Evolutionary conservation across 1,139 yeast genomes (phyloP).

Genomic region (Debaryomyces udenii): DNA sequence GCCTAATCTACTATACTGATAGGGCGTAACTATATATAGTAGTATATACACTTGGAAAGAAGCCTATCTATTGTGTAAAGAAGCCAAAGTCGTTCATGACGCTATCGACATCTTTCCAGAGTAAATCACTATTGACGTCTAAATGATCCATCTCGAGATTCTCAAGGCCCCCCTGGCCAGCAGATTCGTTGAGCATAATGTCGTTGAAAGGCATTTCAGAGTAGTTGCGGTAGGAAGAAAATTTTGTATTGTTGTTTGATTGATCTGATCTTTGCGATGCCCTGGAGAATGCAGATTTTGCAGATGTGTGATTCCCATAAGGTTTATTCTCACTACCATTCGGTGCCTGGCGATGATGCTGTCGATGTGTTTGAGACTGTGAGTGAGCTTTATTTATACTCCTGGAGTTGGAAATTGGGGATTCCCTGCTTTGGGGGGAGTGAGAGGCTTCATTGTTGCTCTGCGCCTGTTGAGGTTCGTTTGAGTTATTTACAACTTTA

Average conservation of each 20-base stretch:
- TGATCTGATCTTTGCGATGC: not conserved
- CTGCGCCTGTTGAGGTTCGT: slow-evolving; percentile 23
- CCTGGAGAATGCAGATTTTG: not conserved
- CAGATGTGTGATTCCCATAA: not conserved
- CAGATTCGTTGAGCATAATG: slow-evolving; percentile 30
- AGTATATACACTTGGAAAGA: slow-evolving; percentile 1
- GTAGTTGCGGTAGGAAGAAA: not conserved
- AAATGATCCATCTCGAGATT: slow-evolving; percentile 37
- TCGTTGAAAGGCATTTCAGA: slow-evolving; percentile 2
- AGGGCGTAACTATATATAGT: no score
- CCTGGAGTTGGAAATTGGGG: not conserved
- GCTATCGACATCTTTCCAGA: slow-evolving; percentile 89
- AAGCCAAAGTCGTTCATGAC: slow-evolving; percentile 96
- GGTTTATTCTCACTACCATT: not conserved
- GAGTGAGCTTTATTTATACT: not conserved
- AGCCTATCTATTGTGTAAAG: slow-evolving; percentile 46
- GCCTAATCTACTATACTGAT: no score
- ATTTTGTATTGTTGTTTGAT: not conserved
- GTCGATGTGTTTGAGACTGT: not conserved
- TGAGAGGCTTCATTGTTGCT: not conserved
- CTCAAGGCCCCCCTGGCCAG: slow-evolving; percentile 34
- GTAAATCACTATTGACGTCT: slow-evolving; percentile 58
- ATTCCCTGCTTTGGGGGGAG: not conserved
- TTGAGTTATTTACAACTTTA: slow-evolving; percentile 41
- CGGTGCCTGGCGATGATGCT: not conserved